phyloP scores from a whole-genome alignment of 2,329 filamentous ascomycete species.

The Cytospora schulzeri region DNA sequence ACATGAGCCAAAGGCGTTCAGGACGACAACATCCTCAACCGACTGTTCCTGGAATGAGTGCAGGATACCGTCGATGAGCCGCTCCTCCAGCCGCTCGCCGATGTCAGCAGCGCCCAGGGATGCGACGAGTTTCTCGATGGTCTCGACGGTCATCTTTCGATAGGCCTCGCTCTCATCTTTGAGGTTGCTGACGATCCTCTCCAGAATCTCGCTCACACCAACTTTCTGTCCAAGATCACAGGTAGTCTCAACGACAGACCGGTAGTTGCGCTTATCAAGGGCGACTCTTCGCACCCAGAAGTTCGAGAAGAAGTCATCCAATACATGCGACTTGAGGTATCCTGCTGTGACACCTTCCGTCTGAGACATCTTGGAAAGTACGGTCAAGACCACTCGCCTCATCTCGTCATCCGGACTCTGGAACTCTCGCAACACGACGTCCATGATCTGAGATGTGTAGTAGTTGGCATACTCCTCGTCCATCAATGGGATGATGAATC shows the following conservation, averaged over 20 bases:
- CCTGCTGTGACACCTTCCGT: constrained; percentile 93
- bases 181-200: constrained; percentile 89
- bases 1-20: constrained; percentile 97
- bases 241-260: constrained; percentile 96
- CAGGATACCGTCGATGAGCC: constrained; percentile 91
- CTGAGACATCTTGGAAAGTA: constrained; percentile 91
- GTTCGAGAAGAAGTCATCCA: constrained; percentile 96
- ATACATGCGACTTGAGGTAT: constrained; percentile 92
- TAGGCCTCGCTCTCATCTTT: constrained; percentile 99
- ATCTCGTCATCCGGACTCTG: constrained; percentile 98
- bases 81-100: constrained; percentile 86
- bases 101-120: constrained; percentile 93
- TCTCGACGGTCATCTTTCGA: constrained; percentile 98
- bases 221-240: constrained; percentile 97
- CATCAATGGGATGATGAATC: constrained; percentile 98
- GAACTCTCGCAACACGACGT: constrained; percentile 93
- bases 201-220: constrained; percentile 92
- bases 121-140: constrained; percentile 93
- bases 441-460: constrained; percentile 98
- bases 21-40: constrained; percentile 91
- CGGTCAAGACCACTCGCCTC: constrained; percentile 99
- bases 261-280: constrained; percentile 94
- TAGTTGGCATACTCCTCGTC: constrained; percentile 99
- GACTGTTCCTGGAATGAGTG: constrained; percentile 98
- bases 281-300: constrained; percentile 99